Evolutionary conservation across 352 stramenopile species (phyloP), one percentile per base, ranked within the genome.

Genomic region (Phytophthora vignae): DNA sequence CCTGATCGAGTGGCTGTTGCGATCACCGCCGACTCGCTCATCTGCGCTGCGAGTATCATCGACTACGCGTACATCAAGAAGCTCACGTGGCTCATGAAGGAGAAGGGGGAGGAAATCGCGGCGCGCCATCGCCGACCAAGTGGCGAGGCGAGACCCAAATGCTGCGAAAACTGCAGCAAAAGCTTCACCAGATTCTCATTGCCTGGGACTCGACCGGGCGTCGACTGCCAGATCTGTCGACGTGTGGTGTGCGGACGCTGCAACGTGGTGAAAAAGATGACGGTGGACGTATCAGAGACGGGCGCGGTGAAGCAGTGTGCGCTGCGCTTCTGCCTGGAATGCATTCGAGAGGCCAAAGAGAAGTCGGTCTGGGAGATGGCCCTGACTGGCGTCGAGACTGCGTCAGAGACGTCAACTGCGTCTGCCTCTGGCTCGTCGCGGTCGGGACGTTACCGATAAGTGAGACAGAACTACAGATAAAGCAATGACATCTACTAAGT

Each of bases 1-100:
- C 48, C 67, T 4, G 67, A 78, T 38, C 62, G 73, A 0, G 42
- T 85, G 14, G 52, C 52, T 21, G 55, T 67, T 17, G 53, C 52
- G 1, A 38, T 80, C 48, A 62, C 71, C 22, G 59, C 69, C 11
- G 67, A 78, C 17, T 53, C 67, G 15, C 40, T 72, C 1, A 57
- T 77, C 6, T 64, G 50, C 17, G 69, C 57, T 33, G 50, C 65
- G 7, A 62, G 60, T 12, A 21, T 78, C 25, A 76, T 87, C 27
- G 79, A 85, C 36, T 79, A 74, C 19, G 74, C 67, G 22, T 84
- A 86, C 54, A 67, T 77, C 22, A 85, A 85, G 67, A 87, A 87
- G 46, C 65, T 85, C 31, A 67, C 40, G 40, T 48, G 40, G 69
- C 64, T 81, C 21, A 71, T 85, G 60, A 72, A 73, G 12, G 63